Base-by-base conservation (phyloP, 805 yeast species). In the Candida boleticola region DNA sequence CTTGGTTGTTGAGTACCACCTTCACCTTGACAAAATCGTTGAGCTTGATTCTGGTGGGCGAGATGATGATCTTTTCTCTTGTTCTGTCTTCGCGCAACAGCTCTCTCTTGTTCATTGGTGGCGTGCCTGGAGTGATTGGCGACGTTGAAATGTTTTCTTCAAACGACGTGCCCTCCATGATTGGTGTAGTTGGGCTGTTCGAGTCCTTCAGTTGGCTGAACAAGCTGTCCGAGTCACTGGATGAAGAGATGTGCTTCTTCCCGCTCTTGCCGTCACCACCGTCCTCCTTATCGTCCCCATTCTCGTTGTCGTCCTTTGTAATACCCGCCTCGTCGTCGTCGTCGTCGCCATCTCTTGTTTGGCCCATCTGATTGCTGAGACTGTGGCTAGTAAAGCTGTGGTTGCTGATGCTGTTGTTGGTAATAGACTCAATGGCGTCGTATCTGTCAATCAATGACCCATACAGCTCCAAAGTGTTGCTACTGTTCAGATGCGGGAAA, bases 371-470 rank as follows among this genome's bases (percentile, higher is more conserved):
- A 17, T 29, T 29, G 35, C 35, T 31, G 11, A 31, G 16, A 17
- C 35, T 31, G 7, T 31, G 16, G 14, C 14, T 29, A 11, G 9
- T 14, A 17, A 16, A 14, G 20, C 18, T 16, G 16, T 35, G 27
- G 13, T 31, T 31, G 21, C 21, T 31, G 11, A 14, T 9, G 21
- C 35, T 31, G 20, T 31, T 16, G 16, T 35, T 25, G 29, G 37
- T 35, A 20, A 35, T 14, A 10, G 14, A 13, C 7, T 45, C 46
- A 11, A 47, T 53, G 35, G 49, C 52, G 17, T 60, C 66, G 45
- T 64, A 64, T 6, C 54, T 50, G 21, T 60, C 66, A 31, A 63
- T 58, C 11, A 64, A 43, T 16, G 65, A 60, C 2, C 57, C 38
- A 44, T 60, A 57, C 30, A 64, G 62, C 16, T 46, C 36, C 10